Evolutionary conservation across 768 basidiomycete genomes (phyloP).

Genomic region (Crepidotus variabilis): DNA sequence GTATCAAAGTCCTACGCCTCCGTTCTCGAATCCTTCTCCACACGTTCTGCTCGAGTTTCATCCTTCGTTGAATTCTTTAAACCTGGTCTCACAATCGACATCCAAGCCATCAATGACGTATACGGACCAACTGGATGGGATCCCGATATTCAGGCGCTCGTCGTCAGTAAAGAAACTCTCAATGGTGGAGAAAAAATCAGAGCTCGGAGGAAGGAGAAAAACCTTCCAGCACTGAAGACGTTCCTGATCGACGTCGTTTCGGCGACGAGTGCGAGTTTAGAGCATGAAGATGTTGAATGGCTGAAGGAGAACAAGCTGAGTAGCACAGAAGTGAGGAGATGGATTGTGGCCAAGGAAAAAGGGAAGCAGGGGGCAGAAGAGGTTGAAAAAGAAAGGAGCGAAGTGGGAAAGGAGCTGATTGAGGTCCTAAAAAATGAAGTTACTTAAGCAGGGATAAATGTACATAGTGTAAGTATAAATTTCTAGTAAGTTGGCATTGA

Average conservation of each 20-base stretch:
- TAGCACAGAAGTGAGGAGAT: constrained; percentile 87
- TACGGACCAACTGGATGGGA: constrained; percentile 91
- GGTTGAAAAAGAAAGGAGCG: not conserved
- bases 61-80: constrained; percentile 70
- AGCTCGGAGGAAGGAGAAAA: constrained; percentile 38
- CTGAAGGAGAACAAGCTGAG: constrained; percentile 87
- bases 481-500: not conserved
- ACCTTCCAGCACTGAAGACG: constrained; percentile 55
- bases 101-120: constrained; percentile 78
- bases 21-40: constrained; percentile 57
- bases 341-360: constrained; percentile 56
- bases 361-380: constrained; percentile 18
- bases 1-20: constrained; percentile 67
- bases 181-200: constrained; percentile 59
- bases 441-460: not conserved
- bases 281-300: constrained; percentile 61
- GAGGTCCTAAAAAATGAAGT: too few relatives aligned
- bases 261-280: constrained; percentile 51
- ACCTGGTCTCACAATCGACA: constrained; percentile 58
- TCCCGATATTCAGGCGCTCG: constrained; percentile 83
- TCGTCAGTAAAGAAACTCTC: constrained; percentile 88
- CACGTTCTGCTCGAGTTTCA: constrained; percentile 56
- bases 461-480: not conserved
- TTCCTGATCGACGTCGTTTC: constrained; percentile 92
- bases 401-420: not conserved